Evolutionary conservation across 139 green algal genomes (phyloP).

Genomic region (Penium margaritaceum): DNA sequence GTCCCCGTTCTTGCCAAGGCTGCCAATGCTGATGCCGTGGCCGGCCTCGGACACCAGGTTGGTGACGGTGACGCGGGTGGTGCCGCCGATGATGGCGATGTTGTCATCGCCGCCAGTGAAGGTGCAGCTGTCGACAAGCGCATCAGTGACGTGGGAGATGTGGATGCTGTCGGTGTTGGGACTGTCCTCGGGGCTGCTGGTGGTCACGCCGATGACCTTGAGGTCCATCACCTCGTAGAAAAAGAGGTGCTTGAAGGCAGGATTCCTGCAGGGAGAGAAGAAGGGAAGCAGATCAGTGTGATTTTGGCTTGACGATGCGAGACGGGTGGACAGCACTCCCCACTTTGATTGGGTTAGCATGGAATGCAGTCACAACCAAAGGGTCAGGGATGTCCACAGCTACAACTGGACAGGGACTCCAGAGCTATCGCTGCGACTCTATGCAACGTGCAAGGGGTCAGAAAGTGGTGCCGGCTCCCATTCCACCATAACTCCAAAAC

Average conservation of each 20-base stretch:
- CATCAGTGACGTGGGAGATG: neutral
- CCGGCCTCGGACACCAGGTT: neutral
- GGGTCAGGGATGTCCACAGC: too few relatives aligned
- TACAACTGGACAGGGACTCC: too few relatives aligned
- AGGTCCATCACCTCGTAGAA: neutral
- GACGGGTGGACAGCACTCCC: too few relatives aligned
- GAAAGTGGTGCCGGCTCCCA: too few relatives aligned
- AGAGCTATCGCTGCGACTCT: too few relatives aligned
- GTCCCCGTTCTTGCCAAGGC: neutral
- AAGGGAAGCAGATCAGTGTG: too few relatives aligned
- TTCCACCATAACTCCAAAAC: too few relatives aligned
- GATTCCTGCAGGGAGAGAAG: neutral
- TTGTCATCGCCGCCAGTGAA: constrained; percentile 3
- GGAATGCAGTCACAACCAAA: too few relatives aligned
- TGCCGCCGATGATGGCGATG: neutral
- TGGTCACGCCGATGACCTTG: neutral
- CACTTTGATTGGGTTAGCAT: too few relatives aligned
- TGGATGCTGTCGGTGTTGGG: constrained; percentile 5
- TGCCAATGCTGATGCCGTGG: constrained; percentile 6
- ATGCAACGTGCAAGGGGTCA: too few relatives aligned
- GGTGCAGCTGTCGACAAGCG: too few relatives aligned
- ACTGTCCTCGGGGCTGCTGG: neutral
- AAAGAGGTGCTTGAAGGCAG: neutral
- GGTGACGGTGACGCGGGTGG: neutral
- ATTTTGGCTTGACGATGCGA: too few relatives aligned